Conservation (phyloP, 1,139 yeast species). For the Groenewaldozyma auringiensis region DNA sequence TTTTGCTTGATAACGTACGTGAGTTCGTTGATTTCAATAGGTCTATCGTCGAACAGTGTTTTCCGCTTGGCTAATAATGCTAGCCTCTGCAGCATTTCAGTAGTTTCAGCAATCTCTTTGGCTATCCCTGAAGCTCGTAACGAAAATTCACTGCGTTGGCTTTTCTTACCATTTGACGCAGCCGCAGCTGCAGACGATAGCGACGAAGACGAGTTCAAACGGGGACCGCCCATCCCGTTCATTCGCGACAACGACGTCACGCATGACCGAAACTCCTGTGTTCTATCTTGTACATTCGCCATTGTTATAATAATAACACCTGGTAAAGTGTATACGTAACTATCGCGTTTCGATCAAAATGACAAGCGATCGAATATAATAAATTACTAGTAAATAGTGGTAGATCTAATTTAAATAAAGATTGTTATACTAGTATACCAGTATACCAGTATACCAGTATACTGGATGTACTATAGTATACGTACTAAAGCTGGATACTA, state of each 20-base stretch:
- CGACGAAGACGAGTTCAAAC: neutral
- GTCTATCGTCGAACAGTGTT: conserved; percentile 91
- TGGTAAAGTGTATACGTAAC: too few relatives aligned
- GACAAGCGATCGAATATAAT: too few relatives aligned
- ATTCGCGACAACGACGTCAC: conserved; percentile 61
- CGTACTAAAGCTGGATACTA: too few relatives aligned
- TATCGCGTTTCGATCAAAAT: too few relatives aligned
- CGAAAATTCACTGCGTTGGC: conserved; percentile 55
- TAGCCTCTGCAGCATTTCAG: conserved; percentile 70
- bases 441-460: too few relatives aligned
- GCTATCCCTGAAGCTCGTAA: conserved; percentile 78
- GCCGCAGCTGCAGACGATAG: conserved; percentile 4
- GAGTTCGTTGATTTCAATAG: conserved; percentile 86
- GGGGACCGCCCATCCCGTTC: conserved; percentile 33
- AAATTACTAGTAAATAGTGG: too few relatives aligned
- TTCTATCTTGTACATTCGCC: conserved; percentile 57
- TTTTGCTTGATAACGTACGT: conserved; percentile 92
- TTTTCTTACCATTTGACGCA: conserved; percentile 11
- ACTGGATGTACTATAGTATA: too few relatives aligned
- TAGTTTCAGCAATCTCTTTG: conserved; percentile 81
- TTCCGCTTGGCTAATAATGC: conserved; percentile 80
- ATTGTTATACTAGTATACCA: too few relatives aligned
- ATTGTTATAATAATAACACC: too few relatives aligned
- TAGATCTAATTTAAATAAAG: too few relatives aligned
- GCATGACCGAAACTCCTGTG: conserved; percentile 80